Conservation (phyloP, 2,329 filamentous ascomycete genomes). For the Trichoderma afroharzianum region DNA sequence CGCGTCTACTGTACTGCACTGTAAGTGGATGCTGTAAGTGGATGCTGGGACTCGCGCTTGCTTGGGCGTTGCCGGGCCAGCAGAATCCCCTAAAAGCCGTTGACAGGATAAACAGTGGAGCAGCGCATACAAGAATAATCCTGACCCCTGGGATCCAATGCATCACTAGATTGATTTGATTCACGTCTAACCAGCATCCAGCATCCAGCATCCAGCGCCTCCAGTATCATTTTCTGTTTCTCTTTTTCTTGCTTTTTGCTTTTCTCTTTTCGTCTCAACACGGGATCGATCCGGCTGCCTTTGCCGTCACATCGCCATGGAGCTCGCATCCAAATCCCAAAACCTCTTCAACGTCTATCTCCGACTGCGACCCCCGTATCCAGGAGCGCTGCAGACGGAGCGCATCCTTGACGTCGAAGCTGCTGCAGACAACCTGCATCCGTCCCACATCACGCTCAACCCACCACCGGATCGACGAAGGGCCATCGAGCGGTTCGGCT, state of each 20-base stretch:
- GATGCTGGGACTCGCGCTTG: background rate
- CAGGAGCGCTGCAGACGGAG: conserved; percentile 45
- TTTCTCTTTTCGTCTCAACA: background rate
- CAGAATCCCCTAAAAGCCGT: background rate
- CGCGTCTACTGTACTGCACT: background rate
- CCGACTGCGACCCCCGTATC: conserved; percentile 68
- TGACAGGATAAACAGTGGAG: conserved; percentile 9
- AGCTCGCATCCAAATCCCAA: conserved; percentile 33
- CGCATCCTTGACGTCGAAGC: conserved; percentile 78
- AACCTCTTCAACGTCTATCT: conserved; percentile 89
- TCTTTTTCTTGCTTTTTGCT: background rate
- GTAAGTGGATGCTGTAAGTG: background rate
- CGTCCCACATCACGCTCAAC: conserved; percentile 72
- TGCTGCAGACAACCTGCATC: conserved; percentile 39
- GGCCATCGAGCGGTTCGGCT: conserved; percentile 89
- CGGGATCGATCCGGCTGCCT: background rate
- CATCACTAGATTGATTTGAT: background rate
- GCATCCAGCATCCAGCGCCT: conserved; percentile 5
- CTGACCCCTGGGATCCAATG: background rate
- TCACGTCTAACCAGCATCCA: background rate
- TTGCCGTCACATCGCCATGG: conserved; percentile 3
- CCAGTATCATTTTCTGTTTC: background rate
- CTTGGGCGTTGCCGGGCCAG: conserved; percentile 10
- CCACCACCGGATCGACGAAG: conserved; percentile 82
- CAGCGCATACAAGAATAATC: background rate